Conservation (phyloP, 495 filamentous ascomycete species). For the Aeminium ludgeri region DNA sequence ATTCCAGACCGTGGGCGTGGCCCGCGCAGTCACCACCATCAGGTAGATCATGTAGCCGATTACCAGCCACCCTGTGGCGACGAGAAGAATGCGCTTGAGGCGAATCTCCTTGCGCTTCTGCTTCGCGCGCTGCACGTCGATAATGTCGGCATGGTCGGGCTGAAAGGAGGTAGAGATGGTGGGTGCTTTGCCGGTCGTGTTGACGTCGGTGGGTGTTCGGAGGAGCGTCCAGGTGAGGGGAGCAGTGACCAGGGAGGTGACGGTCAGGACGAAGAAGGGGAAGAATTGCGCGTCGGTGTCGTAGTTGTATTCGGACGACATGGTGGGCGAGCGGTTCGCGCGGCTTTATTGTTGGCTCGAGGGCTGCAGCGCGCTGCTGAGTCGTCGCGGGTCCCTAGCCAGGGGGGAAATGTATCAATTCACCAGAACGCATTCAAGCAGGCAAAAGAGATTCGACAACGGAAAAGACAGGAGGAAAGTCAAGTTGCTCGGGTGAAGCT, state of each 20-base stretch:
- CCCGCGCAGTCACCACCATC: constrained; percentile 61
- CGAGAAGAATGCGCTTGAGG: constrained; percentile 68
- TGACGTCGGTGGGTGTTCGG: constrained; percentile 22
- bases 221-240: constrained; percentile 80
- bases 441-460: too few relatives aligned
- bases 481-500: too few relatives aligned
- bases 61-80: constrained; percentile 57
- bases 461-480: too few relatives aligned
- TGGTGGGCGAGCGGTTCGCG: constrained; percentile 27
- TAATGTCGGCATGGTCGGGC: constrained; percentile 64
- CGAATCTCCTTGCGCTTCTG: constrained; percentile 81
- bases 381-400: too few relatives aligned
- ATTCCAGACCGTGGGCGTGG: constrained; percentile 70
- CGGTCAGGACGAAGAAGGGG: constrained; percentile 91
- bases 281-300: constrained; percentile 94
- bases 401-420: too few relatives aligned
- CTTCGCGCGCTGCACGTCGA: constrained; percentile 69
- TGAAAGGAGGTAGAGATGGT: constrained; percentile 61
- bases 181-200: constrained; percentile 49
- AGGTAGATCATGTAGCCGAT: constrained; percentile 91
- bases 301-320: constrained; percentile 96
- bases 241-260: constrained; percentile 71
- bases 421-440: too few relatives aligned
- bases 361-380: too few relatives aligned
- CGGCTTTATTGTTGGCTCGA: neutral